Evolutionary conservation across 352 stramenopile genomes (phyloP).

Genomic region (Globisporangium uncinulatum): DNA sequence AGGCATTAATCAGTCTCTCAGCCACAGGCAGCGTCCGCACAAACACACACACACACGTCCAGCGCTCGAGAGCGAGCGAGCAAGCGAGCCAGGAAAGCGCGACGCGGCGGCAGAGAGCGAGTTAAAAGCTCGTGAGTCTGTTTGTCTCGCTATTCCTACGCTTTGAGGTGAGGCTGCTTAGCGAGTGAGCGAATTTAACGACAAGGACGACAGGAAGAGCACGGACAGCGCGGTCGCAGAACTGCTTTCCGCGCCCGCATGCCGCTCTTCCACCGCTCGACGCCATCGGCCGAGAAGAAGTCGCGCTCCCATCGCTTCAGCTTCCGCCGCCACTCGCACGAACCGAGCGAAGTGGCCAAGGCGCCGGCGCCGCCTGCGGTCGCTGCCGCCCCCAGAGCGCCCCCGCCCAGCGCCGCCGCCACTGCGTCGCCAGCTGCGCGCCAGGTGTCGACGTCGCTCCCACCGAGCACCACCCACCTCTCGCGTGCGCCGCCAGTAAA

Average conservation of each 20-base stretch:
- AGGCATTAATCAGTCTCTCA: neutral
- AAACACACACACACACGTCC: constrained; percentile 1
- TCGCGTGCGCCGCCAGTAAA: constrained; percentile 2
- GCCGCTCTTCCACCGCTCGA: constrained; percentile 58
- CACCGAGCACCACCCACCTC: neutral
- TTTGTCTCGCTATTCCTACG: neutral
- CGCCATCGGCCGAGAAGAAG: constrained; percentile 26
- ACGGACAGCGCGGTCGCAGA: neutral
- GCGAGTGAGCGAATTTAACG: neutral
- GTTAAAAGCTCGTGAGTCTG: neutral
- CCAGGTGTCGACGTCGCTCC: neutral
- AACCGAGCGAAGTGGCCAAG: constrained; percentile 7
- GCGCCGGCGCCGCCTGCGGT: constrained; percentile 3
- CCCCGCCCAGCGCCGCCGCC: neutral
- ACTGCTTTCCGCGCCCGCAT: constrained; percentile 18
- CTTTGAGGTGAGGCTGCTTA: too few species aligned
- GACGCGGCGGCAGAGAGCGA: constrained; percentile 4
- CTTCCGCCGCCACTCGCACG: constrained; percentile 56
- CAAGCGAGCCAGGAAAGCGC: neutral
- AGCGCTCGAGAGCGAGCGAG: neutral
- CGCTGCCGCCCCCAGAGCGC: neutral
- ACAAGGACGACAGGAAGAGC: neutral
- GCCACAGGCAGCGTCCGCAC: neutral
- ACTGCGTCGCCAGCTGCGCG: constrained; percentile 1
- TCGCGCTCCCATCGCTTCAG: constrained; percentile 57